Percentiles rank a stretch among this genome's conserved stretches.
phyloP scores from a whole-genome alignment of 2,329 filamentous ascomycete genomes.

The Aspergillus sp. region DNA sequence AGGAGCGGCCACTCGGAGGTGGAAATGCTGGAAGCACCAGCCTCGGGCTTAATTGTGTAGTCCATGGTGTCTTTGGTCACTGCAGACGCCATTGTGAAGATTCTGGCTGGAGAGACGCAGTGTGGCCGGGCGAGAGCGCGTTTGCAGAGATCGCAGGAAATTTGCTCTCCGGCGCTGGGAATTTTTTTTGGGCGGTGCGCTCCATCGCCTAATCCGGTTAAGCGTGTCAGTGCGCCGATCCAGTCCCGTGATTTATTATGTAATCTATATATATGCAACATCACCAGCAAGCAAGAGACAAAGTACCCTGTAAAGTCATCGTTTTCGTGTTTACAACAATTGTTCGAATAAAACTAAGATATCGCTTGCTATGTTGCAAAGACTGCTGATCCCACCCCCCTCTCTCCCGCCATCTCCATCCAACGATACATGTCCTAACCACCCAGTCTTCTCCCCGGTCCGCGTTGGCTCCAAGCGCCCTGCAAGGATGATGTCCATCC shows the following conservation, averaged over 20 bases:
- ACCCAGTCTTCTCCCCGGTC: conserved; percentile 42
- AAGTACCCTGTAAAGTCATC: background rate
- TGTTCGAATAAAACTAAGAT: too few relatives aligned
- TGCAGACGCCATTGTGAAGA: conserved; percentile 35
- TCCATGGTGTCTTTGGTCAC: conserved; percentile 66
- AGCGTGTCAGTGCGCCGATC: conserved; percentile 11
- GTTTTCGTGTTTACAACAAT: background rate
- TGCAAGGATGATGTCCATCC: conserved; percentile 34
- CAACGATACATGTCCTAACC: conserved; percentile 10
- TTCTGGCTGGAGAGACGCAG: conserved; percentile 18
- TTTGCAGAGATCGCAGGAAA: conserved; percentile 20
- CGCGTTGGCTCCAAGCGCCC: conserved; percentile 38
- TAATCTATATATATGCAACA: background rate
- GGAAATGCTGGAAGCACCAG: conserved; percentile 72
- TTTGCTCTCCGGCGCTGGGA: conserved; percentile 23
- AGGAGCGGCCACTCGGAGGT: conserved; percentile 90
- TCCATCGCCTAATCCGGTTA: conserved; percentile 20
- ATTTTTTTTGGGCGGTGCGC: conserved; percentile 29
- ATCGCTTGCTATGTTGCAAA: too few relatives aligned
- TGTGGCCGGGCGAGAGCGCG: conserved; percentile 16
- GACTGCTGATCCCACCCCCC: background rate
- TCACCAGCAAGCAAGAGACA: too few relatives aligned
- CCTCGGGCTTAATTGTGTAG: conserved; percentile 90
- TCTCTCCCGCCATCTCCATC: background rate
- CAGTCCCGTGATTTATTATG: conserved; percentile 12